phyloP scores from a whole-genome alignment of 1,284 basidiomycete species.

The Fomes fomentarius region DNA sequence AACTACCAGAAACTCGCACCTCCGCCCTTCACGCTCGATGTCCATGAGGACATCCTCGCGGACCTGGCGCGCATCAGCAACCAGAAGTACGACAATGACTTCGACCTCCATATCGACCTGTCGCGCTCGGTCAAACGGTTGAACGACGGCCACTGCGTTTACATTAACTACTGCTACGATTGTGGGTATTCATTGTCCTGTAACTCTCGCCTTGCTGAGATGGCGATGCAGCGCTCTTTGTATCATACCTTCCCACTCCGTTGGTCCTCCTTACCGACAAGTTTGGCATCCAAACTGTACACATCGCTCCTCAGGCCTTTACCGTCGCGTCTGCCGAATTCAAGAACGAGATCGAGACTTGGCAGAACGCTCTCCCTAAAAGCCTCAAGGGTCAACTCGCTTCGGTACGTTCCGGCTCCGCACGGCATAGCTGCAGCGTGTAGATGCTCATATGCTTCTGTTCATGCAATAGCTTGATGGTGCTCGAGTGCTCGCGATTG shows the following conservation, averaged over 20 bases:
- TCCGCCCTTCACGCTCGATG: constrained; percentile 53
- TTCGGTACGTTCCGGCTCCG: constrained; percentile 37
- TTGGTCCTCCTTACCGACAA: constrained; percentile 52
- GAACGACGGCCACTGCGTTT: constrained; percentile 61
- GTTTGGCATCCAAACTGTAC: constrained; percentile 48
- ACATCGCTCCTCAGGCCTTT: constrained; percentile 64
- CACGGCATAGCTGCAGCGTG: no score
- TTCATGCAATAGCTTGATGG: constrained; percentile 61
- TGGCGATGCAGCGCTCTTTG: constrained; percentile 40
- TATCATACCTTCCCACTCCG: constrained; percentile 58
- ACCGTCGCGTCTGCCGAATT: constrained; percentile 56
- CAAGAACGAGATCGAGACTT: constrained; percentile 52
- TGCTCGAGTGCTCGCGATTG: constrained; percentile 55
- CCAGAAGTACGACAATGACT: constrained; percentile 50
- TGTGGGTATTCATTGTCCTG: constrained; percentile 37
- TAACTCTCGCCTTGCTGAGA: background rate
- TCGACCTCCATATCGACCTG: constrained; percentile 56
- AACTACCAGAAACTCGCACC: constrained; percentile 61
- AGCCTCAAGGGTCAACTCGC: constrained; percentile 50
- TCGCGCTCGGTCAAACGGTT: constrained; percentile 56
- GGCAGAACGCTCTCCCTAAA: constrained; percentile 56
- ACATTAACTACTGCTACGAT: constrained; percentile 59
- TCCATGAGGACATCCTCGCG: constrained; percentile 55
- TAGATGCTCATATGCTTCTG: background rate
- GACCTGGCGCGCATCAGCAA: constrained; percentile 52